A percentile compares a stretch with the other conserved stretches of the same genome.
Evolutionary conservation across 2,329 filamentous ascomycete species (phyloP).

Genomic region (Ilyonectria destructans): DNA sequence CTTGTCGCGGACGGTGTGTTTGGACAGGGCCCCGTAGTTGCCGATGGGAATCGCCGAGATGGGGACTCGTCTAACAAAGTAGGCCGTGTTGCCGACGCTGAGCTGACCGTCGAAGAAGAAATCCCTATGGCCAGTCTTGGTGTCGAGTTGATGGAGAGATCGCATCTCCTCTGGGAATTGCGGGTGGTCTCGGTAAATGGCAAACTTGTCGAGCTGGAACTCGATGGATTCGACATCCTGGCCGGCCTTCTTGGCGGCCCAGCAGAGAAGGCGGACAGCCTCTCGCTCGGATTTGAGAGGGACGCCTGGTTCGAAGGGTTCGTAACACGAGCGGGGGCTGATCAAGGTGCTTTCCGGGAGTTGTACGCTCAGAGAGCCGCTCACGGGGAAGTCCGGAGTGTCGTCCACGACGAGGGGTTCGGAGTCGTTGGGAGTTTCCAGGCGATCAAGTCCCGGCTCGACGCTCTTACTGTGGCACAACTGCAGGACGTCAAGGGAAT

Average conservation of each 20-base stretch:
- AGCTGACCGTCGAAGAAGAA: slow-evolving; percentile 76
- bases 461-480: slow-evolving; percentile 2
- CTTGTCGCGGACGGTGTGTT: slow-evolving; percentile 64
- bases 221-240: slow-evolving; percentile 58
- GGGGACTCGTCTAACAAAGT: slow-evolving; percentile 70
- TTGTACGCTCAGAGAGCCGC: slow-evolving; percentile 43
- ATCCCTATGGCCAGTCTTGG: slow-evolving; percentile 50
- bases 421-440: slow-evolving; percentile 21
- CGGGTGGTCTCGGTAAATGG: slow-evolving; percentile 65
- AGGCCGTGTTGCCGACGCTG: slow-evolving; percentile 57
- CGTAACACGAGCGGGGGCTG: slow-evolving; percentile 51
- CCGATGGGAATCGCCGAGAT: slow-evolving; percentile 77
- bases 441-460: not conserved
- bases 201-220: slow-evolving; percentile 71
- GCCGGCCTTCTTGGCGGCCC: slow-evolving; percentile 28
- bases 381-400: slow-evolving; percentile 4
- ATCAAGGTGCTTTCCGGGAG: slow-evolving; percentile 49
- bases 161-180: slow-evolving; percentile 66
- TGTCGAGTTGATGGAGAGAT: slow-evolving; percentile 68
- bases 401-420: not conserved
- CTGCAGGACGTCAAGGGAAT: slow-evolving; percentile 25
- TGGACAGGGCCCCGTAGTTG: slow-evolving; percentile 70
- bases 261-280: slow-evolving; percentile 31
- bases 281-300: slow-evolving; percentile 46
- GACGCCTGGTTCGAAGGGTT: slow-evolving; percentile 51